Percentiles rank a stretch among this genome's conserved stretches.
These are phyloP conservation scores for Camellia japonica DNA, from an alignment of 148 eudicot genomes.

Conservation along the genomic window DNA sequence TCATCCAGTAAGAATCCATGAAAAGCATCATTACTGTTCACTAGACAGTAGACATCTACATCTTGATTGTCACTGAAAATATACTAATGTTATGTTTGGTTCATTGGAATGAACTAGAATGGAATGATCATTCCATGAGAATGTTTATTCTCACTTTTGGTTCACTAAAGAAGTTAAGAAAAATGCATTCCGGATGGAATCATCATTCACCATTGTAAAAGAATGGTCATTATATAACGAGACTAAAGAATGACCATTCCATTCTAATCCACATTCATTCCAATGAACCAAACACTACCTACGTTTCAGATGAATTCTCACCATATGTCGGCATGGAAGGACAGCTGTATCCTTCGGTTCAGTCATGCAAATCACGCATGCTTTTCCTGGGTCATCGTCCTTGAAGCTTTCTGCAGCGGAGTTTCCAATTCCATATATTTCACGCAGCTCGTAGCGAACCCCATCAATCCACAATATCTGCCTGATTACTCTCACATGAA, in stretches of 20 bases:
- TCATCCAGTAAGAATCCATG: background rate
- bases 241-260: no score
- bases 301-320: slow-evolving; percentile 30
- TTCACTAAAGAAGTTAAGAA: no score
- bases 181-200: no score
- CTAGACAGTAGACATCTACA: background rate
- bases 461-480: slow-evolving; percentile 76
- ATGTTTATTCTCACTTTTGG: no score
- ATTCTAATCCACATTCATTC: no score
- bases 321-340: slow-evolving; percentile 92
- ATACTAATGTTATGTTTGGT: background rate
- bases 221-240: no score
- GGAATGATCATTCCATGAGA: no score
- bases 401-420: slow-evolving; percentile 45
- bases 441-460: slow-evolving; percentile 78
- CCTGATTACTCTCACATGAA: slow-evolving; percentile 58
- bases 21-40: background rate
- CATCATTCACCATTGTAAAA: no score
- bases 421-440: slow-evolving; percentile 67
- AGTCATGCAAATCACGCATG: slow-evolving; percentile 89
- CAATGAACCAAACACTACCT: no score
- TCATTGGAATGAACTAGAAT: no score
- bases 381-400: slow-evolving; percentile 65
- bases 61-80: background rate
- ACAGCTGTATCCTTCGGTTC: slow-evolving; percentile 80